Evolutionary conservation across 169 alveolate species (phyloP).

Genomic region (Plasmodium knowlesi): DNA sequence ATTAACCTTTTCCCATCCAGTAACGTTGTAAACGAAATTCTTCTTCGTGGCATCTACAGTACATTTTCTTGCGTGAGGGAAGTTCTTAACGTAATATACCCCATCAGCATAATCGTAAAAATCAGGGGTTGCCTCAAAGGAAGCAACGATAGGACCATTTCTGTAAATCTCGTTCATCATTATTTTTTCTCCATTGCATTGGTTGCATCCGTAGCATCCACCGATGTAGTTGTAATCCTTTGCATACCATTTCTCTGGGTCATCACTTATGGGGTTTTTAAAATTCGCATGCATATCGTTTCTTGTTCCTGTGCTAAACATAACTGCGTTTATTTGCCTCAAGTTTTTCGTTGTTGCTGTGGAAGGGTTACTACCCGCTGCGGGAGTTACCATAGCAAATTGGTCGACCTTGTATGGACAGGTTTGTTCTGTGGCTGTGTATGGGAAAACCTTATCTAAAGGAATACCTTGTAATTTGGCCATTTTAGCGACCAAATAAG

Average conservation of each 20-base stretch:
- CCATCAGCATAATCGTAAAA: conserved; percentile 72
- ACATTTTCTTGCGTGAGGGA: conserved; percentile 64
- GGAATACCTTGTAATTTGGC: conserved; percentile 89
- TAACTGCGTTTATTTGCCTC: background rate
- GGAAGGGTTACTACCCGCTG: background rate
- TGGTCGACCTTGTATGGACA: conserved; percentile 47
- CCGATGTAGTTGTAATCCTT: conserved; percentile 88
- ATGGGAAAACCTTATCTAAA: conserved; percentile 77
- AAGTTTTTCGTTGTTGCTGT: background rate
- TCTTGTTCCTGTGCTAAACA: background rate
- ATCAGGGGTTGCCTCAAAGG: conserved; percentile 86
- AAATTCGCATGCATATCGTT: background rate
- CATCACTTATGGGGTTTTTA: background rate
- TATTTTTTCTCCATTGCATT: conserved; percentile 83
- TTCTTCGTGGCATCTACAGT: background rate
- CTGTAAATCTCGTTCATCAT: conserved; percentile 87
- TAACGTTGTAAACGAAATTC: conserved; percentile 11
- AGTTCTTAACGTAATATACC: conserved; percentile 29
- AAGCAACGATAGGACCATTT: conserved; percentile 89
- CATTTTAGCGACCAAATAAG: conserved; percentile 90
- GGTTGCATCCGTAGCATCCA: conserved; percentile 88
- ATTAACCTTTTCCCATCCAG: conserved; percentile 91
- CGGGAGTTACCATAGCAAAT: background rate
- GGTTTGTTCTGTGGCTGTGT: conserved; percentile 34
- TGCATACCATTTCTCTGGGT: conserved; percentile 77